phyloP scores from a whole-genome alignment of 768 basidiomycete genomes.

The Mycena indigotica region DNA sequence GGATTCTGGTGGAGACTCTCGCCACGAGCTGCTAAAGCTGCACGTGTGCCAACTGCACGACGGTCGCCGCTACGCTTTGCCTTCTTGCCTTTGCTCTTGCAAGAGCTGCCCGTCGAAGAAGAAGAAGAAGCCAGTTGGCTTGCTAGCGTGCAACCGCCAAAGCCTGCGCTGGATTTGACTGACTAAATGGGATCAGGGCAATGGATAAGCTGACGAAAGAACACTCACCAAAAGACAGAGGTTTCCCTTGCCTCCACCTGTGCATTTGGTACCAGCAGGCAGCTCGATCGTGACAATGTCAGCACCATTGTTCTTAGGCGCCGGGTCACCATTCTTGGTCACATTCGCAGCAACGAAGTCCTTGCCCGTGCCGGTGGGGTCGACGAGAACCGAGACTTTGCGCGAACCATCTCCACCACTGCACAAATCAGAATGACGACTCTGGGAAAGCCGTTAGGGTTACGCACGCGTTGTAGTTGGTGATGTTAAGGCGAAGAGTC shows the following conservation, averaged over 20 bases:
- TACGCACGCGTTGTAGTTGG: slow-evolving; percentile 18
- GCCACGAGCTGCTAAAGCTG: slow-evolving; percentile 5
- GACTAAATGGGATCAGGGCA: slow-evolving; percentile 4
- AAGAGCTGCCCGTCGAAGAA: slow-evolving; percentile 1
- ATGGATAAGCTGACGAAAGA: not conserved
- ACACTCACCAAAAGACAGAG: slow-evolving; percentile 2
- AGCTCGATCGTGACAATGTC: not conserved
- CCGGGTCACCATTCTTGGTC: slow-evolving; percentile 2
- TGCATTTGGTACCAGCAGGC: slow-evolving; percentile 3
- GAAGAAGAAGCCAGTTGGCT: slow-evolving; percentile 5
- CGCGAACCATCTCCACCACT: slow-evolving; percentile 21
- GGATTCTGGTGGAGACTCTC: slow-evolving; percentile 10
- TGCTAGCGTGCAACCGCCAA: slow-evolving; percentile 16
- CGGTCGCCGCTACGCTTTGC: not conserved
- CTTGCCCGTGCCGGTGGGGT: slow-evolving; percentile 2
- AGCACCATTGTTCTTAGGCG: not conserved
- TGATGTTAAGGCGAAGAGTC: slow-evolving; percentile 13
- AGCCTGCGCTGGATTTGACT: slow-evolving; percentile 17
- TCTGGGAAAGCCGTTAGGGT: not conserved
- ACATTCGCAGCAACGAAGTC: not conserved
- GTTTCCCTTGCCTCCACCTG: not conserved
- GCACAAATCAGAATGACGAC: not conserved
- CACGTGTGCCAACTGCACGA: slow-evolving; percentile 10
- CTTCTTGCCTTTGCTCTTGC: slow-evolving; percentile 14
- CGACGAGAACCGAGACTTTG: not conserved